phyloP scores from a whole-genome alignment of 495 filamentous ascomycete genomes.

The Podospora anserina region DNA sequence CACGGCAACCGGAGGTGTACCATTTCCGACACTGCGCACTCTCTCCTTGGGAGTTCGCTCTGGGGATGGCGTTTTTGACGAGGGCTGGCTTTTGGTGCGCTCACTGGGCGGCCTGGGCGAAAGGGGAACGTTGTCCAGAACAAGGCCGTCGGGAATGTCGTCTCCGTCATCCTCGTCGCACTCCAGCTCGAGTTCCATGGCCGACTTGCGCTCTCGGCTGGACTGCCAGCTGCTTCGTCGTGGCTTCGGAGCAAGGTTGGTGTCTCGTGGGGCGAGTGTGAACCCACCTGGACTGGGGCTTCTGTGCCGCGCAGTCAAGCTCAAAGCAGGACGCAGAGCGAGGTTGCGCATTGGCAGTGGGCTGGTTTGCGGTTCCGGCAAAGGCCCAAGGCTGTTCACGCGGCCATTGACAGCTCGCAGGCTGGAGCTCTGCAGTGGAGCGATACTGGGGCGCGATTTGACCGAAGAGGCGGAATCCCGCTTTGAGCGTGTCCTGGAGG shows the following conservation, averaged over 20 bases:
- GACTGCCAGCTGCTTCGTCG: conserved; percentile 72
- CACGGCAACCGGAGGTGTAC: conserved; percentile 48
- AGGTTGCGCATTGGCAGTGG: conserved; percentile 37
- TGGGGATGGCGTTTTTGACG: conserved; percentile 54
- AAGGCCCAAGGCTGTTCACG: conserved; percentile 30
- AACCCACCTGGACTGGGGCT: conserved; percentile 41
- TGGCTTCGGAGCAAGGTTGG: conserved; percentile 44
- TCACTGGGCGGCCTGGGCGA: conserved; percentile 75
- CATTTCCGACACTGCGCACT: conserved; percentile 52
- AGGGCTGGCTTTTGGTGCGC: conserved; percentile 51
- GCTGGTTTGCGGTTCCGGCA: conserved; percentile 32
- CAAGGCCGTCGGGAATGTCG: conserved; percentile 86
- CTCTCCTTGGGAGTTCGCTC: conserved; percentile 52
- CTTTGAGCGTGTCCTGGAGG: conserved; percentile 25
- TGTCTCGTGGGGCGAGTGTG: conserved; percentile 41
- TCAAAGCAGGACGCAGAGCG: conserved; percentile 35
- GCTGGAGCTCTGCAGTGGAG: conserved; percentile 29
- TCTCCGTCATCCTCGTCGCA: conserved; percentile 82
- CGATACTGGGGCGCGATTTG: conserved; percentile 27
- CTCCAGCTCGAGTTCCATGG: conserved; percentile 78
- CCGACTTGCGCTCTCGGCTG: conserved; percentile 61
- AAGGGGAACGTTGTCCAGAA: conserved; percentile 92
- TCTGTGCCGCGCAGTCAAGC: conserved; percentile 31
- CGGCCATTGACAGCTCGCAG: conserved; percentile 33
- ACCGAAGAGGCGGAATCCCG: conserved; percentile 20